Evolutionary conservation across 108 stramenopile genomes (phyloP).

Genomic region (Mediolabrus comicus): DNA sequence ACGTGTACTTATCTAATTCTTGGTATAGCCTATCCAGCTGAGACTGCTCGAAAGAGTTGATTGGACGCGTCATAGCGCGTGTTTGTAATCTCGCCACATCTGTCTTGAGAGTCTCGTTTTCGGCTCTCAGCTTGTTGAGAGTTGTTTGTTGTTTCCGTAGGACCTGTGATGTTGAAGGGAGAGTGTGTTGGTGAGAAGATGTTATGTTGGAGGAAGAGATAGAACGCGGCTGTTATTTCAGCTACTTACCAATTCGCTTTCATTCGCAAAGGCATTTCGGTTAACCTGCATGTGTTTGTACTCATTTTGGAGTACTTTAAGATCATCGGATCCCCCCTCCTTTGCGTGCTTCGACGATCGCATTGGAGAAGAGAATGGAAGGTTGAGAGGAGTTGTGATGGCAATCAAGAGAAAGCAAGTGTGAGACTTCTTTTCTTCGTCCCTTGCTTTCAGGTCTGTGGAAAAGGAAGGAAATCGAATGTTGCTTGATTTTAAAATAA

Average conservation of each 20-base stretch:
- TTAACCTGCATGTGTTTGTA: conserved; percentile 89
- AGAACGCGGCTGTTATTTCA: background rate
- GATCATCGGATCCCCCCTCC: conserved; percentile 42
- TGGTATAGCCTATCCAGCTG: conserved; percentile 56
- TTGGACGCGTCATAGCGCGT: conserved; percentile 51
- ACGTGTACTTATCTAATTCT: conserved; percentile 55
- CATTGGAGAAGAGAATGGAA: too few species aligned
- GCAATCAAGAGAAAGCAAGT: too few species aligned
- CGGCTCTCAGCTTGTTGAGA: conserved; percentile 67
- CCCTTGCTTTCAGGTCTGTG: too few species aligned
- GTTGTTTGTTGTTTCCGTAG: conserved; percentile 79
- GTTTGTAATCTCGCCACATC: conserved; percentile 75
- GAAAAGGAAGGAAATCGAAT: too few species aligned
- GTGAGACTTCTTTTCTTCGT: too few species aligned
- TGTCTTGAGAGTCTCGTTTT: conserved; percentile 75
- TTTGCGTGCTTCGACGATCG: too few species aligned
- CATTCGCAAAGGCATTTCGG: conserved; percentile 81
- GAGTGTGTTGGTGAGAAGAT: background rate
- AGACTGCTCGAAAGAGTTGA: conserved; percentile 51
- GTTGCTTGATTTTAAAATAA: too few species aligned
- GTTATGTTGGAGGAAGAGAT: background rate
- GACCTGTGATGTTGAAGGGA: conserved; percentile 38
- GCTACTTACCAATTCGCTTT: conserved; percentile 45
- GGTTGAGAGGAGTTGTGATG: too few species aligned
- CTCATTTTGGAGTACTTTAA: conserved; percentile 77